Evolutionary conservation across 371 early-diverging fungal species (phyloP), one percentile per base, ranked within the genome.

Genomic region (Umbelopsis sp.): DNA sequence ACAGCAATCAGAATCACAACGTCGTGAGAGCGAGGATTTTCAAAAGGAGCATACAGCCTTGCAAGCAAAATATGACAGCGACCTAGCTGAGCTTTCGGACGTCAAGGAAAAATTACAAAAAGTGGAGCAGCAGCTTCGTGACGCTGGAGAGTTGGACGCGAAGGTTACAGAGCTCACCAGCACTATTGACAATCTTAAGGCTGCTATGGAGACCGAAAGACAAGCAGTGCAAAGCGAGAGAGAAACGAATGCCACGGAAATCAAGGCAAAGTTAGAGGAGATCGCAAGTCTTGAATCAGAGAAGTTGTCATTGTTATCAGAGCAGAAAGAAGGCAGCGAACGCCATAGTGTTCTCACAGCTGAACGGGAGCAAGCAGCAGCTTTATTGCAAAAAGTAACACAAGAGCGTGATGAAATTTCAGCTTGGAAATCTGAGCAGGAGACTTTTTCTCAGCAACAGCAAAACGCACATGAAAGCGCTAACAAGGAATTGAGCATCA

Each of bases 391-490:
- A 18, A 35, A 57, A 37, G 57, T 35, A 1, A 57, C 29, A 14
- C 29, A 57, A 32, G 57, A 57, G 57, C 57, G 57, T 18, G 57
- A 57, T 35, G 57, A 57, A 57, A 24, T 57, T 57, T 1, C 35
- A 3, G 57, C 35, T 35, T 57, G 57, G 57, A 57, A 35, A 14
- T 4, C 57, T 35, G 18, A 29, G 8, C 57, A 35, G 12, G 57
- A 57, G 18, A 14, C 57, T 35, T 2, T 41, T 12, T 35, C n/a
- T 8, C 57, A 57, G 14, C 25, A 57, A 3, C 35, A 57, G 35
- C 57, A 57, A 12, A 18, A 57, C 16, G 35, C 29, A 3, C 57
- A 57, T 18, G 57, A 4, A 16, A n/a, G 11, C 11, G 35, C 57
- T 16, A 11, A 5, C 14, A 11, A 12, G 16, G 57, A 57, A 18